phyloP scores from a whole-genome alignment of 2,329 filamentous ascomycete species.

The Davidsoniella virescens region DNA sequence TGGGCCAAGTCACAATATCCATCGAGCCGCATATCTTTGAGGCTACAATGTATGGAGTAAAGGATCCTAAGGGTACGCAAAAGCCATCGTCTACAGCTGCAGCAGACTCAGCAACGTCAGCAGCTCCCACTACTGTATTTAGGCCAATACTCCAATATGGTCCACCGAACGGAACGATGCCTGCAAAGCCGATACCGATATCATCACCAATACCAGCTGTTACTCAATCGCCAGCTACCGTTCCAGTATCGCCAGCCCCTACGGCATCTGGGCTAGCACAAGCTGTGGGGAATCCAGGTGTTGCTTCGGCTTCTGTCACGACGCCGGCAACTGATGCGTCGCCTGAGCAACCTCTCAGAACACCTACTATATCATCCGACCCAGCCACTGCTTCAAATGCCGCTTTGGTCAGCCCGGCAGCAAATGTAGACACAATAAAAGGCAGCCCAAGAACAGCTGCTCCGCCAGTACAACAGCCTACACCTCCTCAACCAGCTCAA shows the following conservation, averaged over 20 bases:
- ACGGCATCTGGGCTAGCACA: slow-evolving; percentile 3
- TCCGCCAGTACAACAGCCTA: slow-evolving; percentile 14
- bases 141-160: slow-evolving; percentile 51
- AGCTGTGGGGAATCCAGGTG: slow-evolving; percentile 13
- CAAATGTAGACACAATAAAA: neutral
- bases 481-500: slow-evolving; percentile 14
- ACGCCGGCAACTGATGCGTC: slow-evolving; percentile 11
- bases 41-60: slow-evolving; percentile 56
- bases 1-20: slow-evolving; percentile 57
- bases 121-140: slow-evolving; percentile 17
- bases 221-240: slow-evolving; percentile 15
- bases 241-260: slow-evolving; percentile 5
- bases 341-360: too few species aligned
- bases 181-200: slow-evolving; percentile 25
- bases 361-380: too few species aligned
- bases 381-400: neutral
- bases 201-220: slow-evolving; percentile 20
- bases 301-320: slow-evolving; percentile 14
- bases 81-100: slow-evolving; percentile 22
- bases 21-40: slow-evolving; percentile 70
- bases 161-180: slow-evolving; percentile 46
- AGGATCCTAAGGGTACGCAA: slow-evolving; percentile 36
- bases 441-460: slow-evolving; percentile 6
- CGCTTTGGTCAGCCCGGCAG: neutral
- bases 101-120: slow-evolving; percentile 11